Base-by-base conservation (phyloP, 768 basidiomycete species). In the Thelephora aurantiotincta region DNA sequence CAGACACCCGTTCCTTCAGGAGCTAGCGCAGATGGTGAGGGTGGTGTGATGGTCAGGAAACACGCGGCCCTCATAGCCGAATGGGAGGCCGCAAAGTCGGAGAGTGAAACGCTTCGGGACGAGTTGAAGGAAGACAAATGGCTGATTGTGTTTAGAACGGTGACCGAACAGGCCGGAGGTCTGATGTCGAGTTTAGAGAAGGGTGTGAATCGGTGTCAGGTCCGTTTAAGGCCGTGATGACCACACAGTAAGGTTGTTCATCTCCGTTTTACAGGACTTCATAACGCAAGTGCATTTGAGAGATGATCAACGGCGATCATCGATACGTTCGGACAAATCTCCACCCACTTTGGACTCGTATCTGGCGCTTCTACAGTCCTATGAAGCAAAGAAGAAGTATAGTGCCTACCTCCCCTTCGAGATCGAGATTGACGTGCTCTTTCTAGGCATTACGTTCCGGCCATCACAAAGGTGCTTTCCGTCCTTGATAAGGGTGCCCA, bases 131-230 rank as follows among this genome's bases (percentile, higher is more conserved):
- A 97, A 63, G 94, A 97, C 65, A 93, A 93, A 57, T 96, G 90
- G 89, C 72, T 98, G 56, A 85, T 84, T 11, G 88, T 97, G 18
- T 97, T 97, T 65, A 76, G 92, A 54, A 93, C 88, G 5, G 87
- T 91, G 49, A 81, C 89, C 37, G 84, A 92, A 57, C 93, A 97
- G 62, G 93, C 94, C 37, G 89, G 92, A 60, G 90, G 89, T 20
- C 96, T 98, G 94, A 94, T 98, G 90, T 78, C 78, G 23, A 88
- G 87, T 57, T 66, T 99, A 54, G 89, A 97, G 67, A 98, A 94
- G 63, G 90, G 87, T 7, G 80, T 94, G 38, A 80, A 80, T 57
- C 78, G 86, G 53, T 93, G 90, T 68, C 84, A 88, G 69, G 90
- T 89, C 56, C 52, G 79, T 43, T 38, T 35, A 54, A 30, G 9